A percentile compares a stretch with the other conserved stretches of the same genome.
These are phyloP conservation scores for Eimeria brunetti DNA, from an alignment of 169 alveolate species.

Conservation along the genomic window DNA sequence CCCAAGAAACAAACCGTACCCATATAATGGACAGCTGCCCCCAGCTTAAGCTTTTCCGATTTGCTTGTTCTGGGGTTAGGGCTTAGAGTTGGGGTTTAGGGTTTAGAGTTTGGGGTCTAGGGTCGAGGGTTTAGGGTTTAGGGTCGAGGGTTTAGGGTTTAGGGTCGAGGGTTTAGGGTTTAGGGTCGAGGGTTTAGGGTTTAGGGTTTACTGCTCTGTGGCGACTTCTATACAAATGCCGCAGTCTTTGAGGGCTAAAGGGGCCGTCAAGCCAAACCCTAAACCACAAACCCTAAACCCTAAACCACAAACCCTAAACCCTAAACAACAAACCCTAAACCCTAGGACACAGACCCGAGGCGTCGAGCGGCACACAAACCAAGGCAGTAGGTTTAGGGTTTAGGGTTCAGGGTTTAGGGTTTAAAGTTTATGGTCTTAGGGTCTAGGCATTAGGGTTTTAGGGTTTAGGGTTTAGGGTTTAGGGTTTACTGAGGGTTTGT, in stretches of 20 bases:
- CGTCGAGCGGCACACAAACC: neutral
- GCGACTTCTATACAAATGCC: slow-evolving; percentile 36
- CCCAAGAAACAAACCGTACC: neutral
- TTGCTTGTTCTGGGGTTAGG: neutral
- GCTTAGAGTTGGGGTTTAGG: too few relatives aligned
- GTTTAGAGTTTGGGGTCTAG: neutral
- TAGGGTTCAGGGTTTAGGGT: too few relatives aligned
- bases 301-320: neutral
- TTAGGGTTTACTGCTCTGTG: slow-evolving; percentile 11
- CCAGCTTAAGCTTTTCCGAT: neutral
- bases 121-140: neutral
- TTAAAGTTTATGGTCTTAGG: too few relatives aligned
- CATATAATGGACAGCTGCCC: too few relatives aligned
- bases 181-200: neutral
- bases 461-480: slow-evolving; percentile 20
- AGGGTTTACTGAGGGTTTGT: slow-evolving; percentile 28
- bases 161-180: slow-evolving; percentile 26
- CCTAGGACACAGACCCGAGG: neutral
- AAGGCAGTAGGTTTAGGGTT: neutral
- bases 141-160: neutral
- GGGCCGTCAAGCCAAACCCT: slow-evolving; percentile 31
- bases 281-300: neutral
- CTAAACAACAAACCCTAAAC: slow-evolving; percentile 19
- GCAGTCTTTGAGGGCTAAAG: slow-evolving; percentile 25
- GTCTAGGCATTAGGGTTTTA: neutral